Evolutionary conservation across 495 filamentous ascomycete species (phyloP).

Genomic region (Sabuloglossum arenarium): DNA sequence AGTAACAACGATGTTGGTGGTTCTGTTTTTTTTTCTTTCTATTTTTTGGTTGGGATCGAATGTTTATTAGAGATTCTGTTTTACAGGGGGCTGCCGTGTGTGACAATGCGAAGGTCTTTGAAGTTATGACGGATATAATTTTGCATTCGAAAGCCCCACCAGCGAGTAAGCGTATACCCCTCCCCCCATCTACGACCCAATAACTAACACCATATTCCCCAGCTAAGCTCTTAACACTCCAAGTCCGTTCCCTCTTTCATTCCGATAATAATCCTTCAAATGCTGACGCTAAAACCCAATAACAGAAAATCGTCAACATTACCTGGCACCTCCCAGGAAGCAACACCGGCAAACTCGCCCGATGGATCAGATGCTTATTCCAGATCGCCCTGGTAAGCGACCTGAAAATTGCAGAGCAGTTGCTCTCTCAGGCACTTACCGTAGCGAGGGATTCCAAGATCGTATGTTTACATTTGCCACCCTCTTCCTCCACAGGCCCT

Average conservation of each 20-base stretch:
- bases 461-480: not conserved
- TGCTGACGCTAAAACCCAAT: not conserved
- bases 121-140: slow-evolving; percentile 32
- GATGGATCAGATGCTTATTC: slow-evolving; percentile 56
- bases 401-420: slow-evolving; percentile 11
- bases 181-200: not conserved
- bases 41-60: not conserved
- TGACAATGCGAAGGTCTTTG: slow-evolving; percentile 9
- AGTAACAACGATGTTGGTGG: slow-evolving; percentile 15
- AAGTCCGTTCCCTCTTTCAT: slow-evolving; percentile 3
- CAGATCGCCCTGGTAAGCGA: slow-evolving; percentile 33
- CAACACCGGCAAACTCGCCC: slow-evolving; percentile 34
- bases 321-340: slow-evolving; percentile 32
- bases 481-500: not conserved
- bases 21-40: not conserved
- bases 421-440: slow-evolving; percentile 3
- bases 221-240: slow-evolving; percentile 25
- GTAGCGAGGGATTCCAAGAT: not conserved
- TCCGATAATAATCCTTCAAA: not conserved
- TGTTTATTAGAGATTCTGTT: not conserved
- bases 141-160: slow-evolving; percentile 30
- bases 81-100: slow-evolving; percentile 9
- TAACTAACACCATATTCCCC: slow-evolving; percentile 4
- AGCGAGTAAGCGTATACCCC: not conserved
- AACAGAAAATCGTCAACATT: slow-evolving; percentile 37